phyloP scores from a whole-genome alignment of 768 basidiomycete genomes.

The Epithele typhae region DNA sequence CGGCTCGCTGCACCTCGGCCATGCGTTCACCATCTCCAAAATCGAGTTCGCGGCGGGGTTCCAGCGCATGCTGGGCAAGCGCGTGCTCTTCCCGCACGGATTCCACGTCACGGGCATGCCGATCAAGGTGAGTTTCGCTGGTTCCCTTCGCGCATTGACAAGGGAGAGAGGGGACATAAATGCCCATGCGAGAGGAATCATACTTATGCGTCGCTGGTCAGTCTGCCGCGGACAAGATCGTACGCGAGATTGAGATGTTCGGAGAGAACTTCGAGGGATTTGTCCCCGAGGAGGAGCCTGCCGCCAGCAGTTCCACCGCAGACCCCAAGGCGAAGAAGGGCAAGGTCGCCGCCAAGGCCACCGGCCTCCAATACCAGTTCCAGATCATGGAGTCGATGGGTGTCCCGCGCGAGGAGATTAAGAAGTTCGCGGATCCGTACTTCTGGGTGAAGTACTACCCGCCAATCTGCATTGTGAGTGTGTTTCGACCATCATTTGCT shows the following conservation, averaged over 20 bases:
- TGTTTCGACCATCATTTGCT: no score
- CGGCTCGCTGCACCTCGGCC: slow-evolving; percentile 93
- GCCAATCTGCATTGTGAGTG: slow-evolving; percentile 80
- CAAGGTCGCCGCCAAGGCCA: slow-evolving; percentile 88
- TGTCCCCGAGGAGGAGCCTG: slow-evolving; percentile 38
- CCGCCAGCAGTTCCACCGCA: slow-evolving; percentile 35
- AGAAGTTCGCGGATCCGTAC: slow-evolving; percentile 93
- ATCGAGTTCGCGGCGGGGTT: slow-evolving; percentile 96
- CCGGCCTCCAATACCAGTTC: slow-evolving; percentile 95
- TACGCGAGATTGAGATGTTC: slow-evolving; percentile 95
- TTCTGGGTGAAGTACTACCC: slow-evolving; percentile 95
- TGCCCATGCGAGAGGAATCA: neutral
- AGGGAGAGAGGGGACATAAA: no score
- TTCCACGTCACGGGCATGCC: slow-evolving; percentile 99
- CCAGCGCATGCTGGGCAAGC: slow-evolving; percentile 91
- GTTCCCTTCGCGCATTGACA: no score
- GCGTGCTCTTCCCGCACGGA: slow-evolving; percentile 94
- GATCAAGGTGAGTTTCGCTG: slow-evolving; percentile 81
- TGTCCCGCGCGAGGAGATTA: slow-evolving; percentile 84
- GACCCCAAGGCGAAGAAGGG: slow-evolving; percentile 88
- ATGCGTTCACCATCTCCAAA: slow-evolving; percentile 97
- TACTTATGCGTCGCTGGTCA: slow-evolving; percentile 26
- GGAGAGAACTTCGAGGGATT: slow-evolving; percentile 83
- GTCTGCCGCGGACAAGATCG: slow-evolving; percentile 97
- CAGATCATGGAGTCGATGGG: slow-evolving; percentile 97